These are phyloP conservation scores for Paramecium sonneborni DNA, from an alignment of 73 alveolate species.

Conservation along the genomic window DNA sequence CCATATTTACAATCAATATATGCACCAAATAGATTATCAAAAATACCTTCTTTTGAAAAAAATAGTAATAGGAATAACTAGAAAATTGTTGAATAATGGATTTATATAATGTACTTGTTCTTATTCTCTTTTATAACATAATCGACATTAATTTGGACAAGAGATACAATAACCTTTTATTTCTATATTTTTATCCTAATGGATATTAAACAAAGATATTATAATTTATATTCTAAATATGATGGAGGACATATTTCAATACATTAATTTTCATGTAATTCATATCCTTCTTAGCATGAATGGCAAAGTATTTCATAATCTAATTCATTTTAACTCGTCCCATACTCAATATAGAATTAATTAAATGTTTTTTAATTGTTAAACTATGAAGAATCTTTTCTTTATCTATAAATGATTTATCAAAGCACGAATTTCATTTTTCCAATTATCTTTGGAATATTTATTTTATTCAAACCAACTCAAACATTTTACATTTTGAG, in stretches of 20 bases:
- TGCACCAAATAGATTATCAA: too few species aligned
- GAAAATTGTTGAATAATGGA: not conserved
- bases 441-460: not conserved
- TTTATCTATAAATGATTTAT: not conserved
- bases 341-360: not conserved
- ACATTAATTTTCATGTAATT: not conserved
- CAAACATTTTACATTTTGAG: not conserved
- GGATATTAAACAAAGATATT: not conserved
- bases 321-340: not conserved
- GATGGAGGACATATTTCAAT: not conserved
- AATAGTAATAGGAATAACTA: not conserved
- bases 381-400: not conserved
- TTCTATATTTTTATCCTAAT: not conserved
- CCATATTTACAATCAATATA: too few species aligned
- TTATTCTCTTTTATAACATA: not conserved
- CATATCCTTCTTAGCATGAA: not conserved
- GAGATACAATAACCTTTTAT: not conserved
- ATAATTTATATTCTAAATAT: not conserved
- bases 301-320: not conserved
- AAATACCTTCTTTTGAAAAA: not conserved
- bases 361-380: too few species aligned
- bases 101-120: not conserved
- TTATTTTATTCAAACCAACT: not conserved
- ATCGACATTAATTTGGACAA: not conserved
- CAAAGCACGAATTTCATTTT: not conserved